Percentiles rank a stretch among this genome's conserved stretches.
Conservation (phyloP, 1,139 yeast species). For the Nakaseomyces uthaithaninus region DNA sequence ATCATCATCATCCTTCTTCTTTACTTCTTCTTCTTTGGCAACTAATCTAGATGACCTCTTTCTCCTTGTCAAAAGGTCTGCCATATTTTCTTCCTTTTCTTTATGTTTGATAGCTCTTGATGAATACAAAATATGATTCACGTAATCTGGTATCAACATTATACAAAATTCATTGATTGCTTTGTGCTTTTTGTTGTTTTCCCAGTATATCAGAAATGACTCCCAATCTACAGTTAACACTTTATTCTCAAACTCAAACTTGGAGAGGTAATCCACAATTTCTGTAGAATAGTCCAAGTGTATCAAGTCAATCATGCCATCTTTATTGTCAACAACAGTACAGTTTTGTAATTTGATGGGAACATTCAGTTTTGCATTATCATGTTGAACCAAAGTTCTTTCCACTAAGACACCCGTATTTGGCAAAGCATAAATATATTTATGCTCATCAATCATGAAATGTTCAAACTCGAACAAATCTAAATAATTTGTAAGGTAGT, state of each 20-base stretch:
- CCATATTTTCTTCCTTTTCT: constrained; percentile 26
- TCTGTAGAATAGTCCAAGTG: constrained; percentile 29
- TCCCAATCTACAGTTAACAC: constrained; percentile 25
- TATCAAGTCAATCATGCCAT: constrained; percentile 19
- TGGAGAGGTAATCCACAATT: constrained; percentile 24
- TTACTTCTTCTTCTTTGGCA: constrained; percentile 29
- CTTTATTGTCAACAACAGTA: constrained; percentile 20
- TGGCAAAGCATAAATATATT: constrained; percentile 29
- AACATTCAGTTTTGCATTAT: constrained; percentile 14
- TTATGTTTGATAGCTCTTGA: constrained; percentile 22
- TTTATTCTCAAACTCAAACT: constrained; percentile 18
- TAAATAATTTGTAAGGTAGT: constrained; percentile 31
- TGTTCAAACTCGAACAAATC: constrained; percentile 26
- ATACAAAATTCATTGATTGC: constrained; percentile 16
- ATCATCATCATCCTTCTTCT: constrained; percentile 25
- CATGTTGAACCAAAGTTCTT: constrained; percentile 13
- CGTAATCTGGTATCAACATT: constrained; percentile 16
- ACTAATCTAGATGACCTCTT: constrained; percentile 31
- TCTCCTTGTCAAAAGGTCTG: constrained; percentile 25
- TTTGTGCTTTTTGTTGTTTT: constrained; percentile 7
- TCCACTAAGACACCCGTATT: constrained; percentile 26
- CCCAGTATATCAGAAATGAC: constrained; percentile 19
- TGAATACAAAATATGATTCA: constrained; percentile 24
- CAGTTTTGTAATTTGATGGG: constrained; percentile 30
- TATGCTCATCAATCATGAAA: constrained; percentile 18